Base-by-base conservation (phyloP, 352 stramenopile genomes). In the Phytophthora syringae region DNA sequence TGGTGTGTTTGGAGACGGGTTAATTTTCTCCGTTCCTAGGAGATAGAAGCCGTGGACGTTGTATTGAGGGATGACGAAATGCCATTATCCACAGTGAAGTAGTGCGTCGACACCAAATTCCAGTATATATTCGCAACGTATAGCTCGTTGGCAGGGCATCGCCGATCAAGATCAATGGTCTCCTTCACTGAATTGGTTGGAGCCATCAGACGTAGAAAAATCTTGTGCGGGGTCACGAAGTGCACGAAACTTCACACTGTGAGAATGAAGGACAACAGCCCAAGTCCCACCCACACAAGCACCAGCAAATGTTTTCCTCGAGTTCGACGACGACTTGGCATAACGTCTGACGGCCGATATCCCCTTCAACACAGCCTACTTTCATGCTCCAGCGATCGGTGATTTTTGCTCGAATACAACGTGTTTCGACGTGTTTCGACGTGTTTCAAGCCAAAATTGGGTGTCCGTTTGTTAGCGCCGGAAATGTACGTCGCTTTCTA, bases 261-360 rank as follows among this genome's bases (percentile, higher is more conserved):
- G 34, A 83, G 55, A 42, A 79, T 20, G 52, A 74, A 54, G 47
- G 76, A 55, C 1, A 44, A 51, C 21, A 67, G 7, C 10, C 66
- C 52, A 7, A 56, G 43, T 18, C 28, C n/a, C 21, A 55, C 24
- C 62, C 67, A 70, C n/a, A 64, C 20, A 7, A 66, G 6, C 7
- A 61, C 30, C 24, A 72, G 18, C 21, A 52, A 20, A 4, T 37
- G 52, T 34, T 56, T 67, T n/a, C 22, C 42, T 16, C 27, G 20
- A 11, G 25, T 48, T n/a, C 24, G 30, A 25, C 37, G 24, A 32
- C 25, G n/a, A 37, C 24, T 16, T 50, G 6, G 27, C n/a, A n/a
- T n/a, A n/a, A n/a, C 12, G n/a, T n/a, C 12, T 39, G 32, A 3
- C 12, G 11, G 32, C 2, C n/a, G 32, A 5, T 16, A n/a, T 10